A percentile compares a stretch with the other conserved stretches of the same genome.
These are phyloP conservation scores for Plasmopara halstedii DNA, from an alignment of 352 stramenopile genomes.

Conservation along the genomic window DNA sequence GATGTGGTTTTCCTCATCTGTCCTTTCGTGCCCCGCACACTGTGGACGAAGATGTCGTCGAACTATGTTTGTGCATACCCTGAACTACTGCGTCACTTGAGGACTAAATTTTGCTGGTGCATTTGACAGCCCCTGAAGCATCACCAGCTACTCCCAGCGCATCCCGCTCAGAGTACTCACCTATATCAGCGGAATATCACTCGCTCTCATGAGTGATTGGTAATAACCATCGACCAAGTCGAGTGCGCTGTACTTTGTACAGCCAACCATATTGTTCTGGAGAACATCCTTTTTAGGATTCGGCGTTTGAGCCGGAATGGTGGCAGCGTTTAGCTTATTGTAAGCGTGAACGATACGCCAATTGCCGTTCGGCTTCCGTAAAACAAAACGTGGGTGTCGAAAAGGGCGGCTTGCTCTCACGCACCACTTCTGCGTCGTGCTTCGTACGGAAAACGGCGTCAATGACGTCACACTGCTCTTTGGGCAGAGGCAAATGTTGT, in stretches of 20 bases:
- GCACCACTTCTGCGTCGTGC: neutral
- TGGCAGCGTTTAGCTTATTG: neutral
- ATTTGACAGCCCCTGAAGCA: neutral
- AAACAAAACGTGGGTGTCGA: neutral
- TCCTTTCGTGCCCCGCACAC: neutral
- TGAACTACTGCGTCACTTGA: neutral
- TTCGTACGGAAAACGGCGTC: neutral
- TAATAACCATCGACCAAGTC: neutral
- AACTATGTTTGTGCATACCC: neutral
- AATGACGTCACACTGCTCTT: neutral
- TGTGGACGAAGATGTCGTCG: neutral
- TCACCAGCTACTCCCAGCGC: neutral
- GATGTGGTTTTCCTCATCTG: neutral
- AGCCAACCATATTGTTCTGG: neutral
- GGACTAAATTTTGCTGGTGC: neutral
- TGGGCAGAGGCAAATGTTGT: too few relatives aligned
- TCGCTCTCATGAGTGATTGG: neutral
- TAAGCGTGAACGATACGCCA: neutral
- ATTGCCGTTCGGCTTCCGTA: neutral
- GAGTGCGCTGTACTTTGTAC: neutral
- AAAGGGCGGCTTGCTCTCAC: neutral
- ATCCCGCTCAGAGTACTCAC: neutral
- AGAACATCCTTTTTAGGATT: neutral
- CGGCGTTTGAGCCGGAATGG: neutral
- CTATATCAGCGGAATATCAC: neutral